Evolutionary conservation across 139 green algal genomes (phyloP).

Genomic region (Chlorella sp.): DNA sequence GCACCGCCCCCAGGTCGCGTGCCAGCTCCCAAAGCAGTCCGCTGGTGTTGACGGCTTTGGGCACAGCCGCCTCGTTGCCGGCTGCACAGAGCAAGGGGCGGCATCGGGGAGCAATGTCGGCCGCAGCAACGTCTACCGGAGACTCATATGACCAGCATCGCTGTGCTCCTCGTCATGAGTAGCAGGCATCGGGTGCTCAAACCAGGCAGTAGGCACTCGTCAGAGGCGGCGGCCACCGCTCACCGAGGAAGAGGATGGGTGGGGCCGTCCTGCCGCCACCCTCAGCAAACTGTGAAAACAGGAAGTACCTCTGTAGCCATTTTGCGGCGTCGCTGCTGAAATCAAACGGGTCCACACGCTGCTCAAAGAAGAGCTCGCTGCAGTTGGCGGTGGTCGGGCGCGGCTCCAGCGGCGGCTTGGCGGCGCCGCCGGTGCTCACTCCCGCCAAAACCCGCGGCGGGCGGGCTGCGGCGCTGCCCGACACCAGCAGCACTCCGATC

Average conservation of each 20-base stretch:
- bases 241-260: constrained; percentile 19
- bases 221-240: background rate
- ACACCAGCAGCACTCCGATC: background rate
- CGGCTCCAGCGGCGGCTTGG: background rate
- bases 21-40: constrained; percentile 60
- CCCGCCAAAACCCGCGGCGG: background rate
- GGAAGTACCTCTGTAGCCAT: constrained; percentile 14
- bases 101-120: too few relatives aligned
- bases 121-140: too few relatives aligned
- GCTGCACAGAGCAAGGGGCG: constrained; percentile 1
- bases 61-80: constrained; percentile 64
- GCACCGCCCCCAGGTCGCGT: background rate
- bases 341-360: background rate
- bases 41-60: constrained; percentile 56
- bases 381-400: constrained; percentile 9
- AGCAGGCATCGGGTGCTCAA: too few relatives aligned
- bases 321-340: background rate
- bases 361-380: constrained; percentile 18
- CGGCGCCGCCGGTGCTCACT: background rate
- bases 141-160: too few relatives aligned
- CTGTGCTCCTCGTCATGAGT: too few relatives aligned
- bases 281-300: background rate
- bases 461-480: background rate
- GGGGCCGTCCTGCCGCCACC: background rate
- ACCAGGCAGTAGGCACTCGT: too few relatives aligned